Evolutionary conservation across 2,329 filamentous ascomycete species (phyloP), one percentile per base, ranked within the genome.

Genomic region (Aulographum hederae): DNA sequence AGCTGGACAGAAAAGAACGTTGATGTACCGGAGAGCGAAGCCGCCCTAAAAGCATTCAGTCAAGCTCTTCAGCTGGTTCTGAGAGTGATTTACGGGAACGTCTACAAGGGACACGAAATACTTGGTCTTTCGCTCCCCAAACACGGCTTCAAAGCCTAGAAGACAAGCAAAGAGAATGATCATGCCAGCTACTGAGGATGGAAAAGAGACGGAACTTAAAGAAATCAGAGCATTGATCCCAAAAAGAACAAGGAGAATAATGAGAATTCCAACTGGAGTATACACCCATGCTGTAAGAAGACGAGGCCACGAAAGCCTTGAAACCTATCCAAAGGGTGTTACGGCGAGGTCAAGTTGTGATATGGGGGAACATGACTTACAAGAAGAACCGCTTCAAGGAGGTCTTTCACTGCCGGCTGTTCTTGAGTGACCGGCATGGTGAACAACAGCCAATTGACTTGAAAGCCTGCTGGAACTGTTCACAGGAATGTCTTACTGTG

Each of bases 21-120:
- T 68, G 41, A 73, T 69, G 56, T 67, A 72, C 27, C 61, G 57
- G 17, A 72, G 51, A 4, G 65, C 60, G 59, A 67, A 73, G 5
- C 62, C 61, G 28, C 63, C 63, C 64, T 70, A 36, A 4, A 18
- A 27, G 6, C 4, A 16, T 18, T 23, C 16, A 26, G 15, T 29
- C 10, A 28, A 32, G 23, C 26, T 18, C 3, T 15, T 28, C 11
- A 34, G 6, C 5, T 12, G 16, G 25, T 25, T 30, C 25, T 41
- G 18, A 47, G 32, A 28, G 4, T 2, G 19, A n/a, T 53, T 43
- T 50, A 69, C 67, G 25, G 67, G 63, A 11, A 72, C 46, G 34
- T 73, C 64, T 33, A 73, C 57, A 0, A 63, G 30, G 6, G 46
- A 49, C 3, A 71, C 58, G 13, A 70, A 31, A 16, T 47, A 50